These are phyloP conservation scores for Eucalyptus cladocalyx DNA, from an alignment of 345 rosid genomes.

Conservation along the genomic window DNA sequence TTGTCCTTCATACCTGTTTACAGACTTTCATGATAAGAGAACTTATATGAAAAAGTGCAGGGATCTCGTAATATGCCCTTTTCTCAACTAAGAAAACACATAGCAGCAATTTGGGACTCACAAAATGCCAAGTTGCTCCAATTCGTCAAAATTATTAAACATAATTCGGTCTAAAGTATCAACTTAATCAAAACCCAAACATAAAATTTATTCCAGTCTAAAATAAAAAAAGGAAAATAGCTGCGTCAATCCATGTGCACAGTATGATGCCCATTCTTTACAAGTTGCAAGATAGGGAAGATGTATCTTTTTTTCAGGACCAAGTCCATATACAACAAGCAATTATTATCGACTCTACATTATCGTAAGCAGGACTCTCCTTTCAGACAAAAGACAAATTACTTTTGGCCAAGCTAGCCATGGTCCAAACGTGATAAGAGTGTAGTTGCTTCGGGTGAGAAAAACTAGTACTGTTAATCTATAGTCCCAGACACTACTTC, in stretches of 20 bases:
- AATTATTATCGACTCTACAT: not conserved
- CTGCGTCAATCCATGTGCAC: not conserved
- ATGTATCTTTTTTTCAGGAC: not conserved
- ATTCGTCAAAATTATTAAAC: not conserved
- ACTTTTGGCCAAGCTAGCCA: not conserved
- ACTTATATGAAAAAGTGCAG: not conserved
- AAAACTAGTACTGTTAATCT: not conserved
- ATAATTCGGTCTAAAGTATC: not conserved
- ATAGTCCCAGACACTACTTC: not conserved
- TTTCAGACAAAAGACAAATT: not conserved
- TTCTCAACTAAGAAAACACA: not conserved
- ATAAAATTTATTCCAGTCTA: not conserved
- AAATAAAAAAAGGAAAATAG: not conserved
- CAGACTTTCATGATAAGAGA: not conserved
- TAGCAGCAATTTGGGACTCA: not conserved
- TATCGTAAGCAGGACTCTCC: not conserved
- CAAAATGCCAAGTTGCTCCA: not conserved
- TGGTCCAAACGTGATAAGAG: not conserved
- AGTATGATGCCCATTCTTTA: not conserved
- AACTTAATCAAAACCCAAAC: not conserved
- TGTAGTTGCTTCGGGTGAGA: not conserved
- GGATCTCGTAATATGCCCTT: not conserved
- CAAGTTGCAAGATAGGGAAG: not conserved
- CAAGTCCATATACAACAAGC: not conserved
- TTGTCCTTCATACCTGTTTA: conserved; percentile 86